Percentiles rank a stretch among this genome's conserved stretches.
These are phyloP conservation scores for Nyctanthes arbortristis DNA, from an alignment of 257 asterid species.

Conservation along the genomic window DNA sequence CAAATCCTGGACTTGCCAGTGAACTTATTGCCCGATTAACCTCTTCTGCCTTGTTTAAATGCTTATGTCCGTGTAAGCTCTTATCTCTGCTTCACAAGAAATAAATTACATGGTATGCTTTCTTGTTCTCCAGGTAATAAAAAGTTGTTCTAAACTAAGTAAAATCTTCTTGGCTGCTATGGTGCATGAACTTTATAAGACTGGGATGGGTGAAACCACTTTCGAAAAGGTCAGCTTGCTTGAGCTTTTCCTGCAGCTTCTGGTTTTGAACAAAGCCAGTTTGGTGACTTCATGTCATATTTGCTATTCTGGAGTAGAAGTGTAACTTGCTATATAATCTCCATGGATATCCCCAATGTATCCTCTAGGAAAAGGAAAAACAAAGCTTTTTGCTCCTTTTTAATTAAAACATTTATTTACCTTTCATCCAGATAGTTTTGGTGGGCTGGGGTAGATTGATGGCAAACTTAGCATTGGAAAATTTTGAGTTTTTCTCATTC, in stretches of 20 bases:
- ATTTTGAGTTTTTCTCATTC: no score
- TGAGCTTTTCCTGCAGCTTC: slow-evolving; percentile 19
- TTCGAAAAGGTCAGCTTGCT: slow-evolving; percentile 72
- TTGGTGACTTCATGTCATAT: not conserved
- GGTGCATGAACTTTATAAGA: slow-evolving; percentile 90
- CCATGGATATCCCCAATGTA: not conserved
- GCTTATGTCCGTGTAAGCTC: not conserved
- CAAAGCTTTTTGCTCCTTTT: not conserved
- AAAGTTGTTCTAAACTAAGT: slow-evolving; percentile 68
- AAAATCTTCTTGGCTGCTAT: slow-evolving; percentile 94
- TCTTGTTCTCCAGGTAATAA: slow-evolving; percentile 65
- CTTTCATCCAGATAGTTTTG: not conserved
- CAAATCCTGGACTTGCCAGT: slow-evolving; percentile 6
- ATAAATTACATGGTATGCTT: not conserved
- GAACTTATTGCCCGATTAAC: not conserved
- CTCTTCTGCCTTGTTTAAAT: not conserved
- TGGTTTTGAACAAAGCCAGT: slow-evolving; percentile 10
- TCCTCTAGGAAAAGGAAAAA: not conserved
- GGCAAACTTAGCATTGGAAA: no score
- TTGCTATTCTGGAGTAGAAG: not conserved
- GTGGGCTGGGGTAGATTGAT: no score
- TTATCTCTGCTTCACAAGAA: not conserved
- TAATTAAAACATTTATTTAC: no score
- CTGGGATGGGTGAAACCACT: slow-evolving; percentile 97
- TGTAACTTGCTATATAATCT: not conserved